A percentile compares a stretch with the other conserved stretches of the same genome.
These are phyloP conservation scores for Ophiostoma australiae DNA, from an alignment of 2,329 filamentous ascomycete species.

Conservation along the genomic window DNA sequence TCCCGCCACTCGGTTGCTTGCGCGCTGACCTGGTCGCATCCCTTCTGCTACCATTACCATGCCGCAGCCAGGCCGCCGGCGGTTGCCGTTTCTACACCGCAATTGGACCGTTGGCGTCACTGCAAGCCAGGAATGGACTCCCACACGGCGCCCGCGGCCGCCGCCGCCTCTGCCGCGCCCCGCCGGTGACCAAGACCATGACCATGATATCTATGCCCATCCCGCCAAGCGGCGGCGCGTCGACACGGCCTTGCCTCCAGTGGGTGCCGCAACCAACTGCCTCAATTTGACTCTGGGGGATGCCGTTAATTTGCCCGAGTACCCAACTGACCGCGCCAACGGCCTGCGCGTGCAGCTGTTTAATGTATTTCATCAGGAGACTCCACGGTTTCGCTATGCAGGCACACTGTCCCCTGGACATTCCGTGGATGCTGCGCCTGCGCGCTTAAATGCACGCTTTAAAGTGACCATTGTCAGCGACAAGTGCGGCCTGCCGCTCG, in stretches of 20 bases:
- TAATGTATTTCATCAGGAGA: constrained; percentile 49
- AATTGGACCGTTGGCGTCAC: constrained; percentile 49
- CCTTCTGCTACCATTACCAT: constrained; percentile 44
- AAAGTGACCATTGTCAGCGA: constrained; percentile 40
- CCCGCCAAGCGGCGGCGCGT: constrained; percentile 50
- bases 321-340: constrained; percentile 25
- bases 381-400: constrained; percentile 36
- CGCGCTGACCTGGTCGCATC: constrained; percentile 11
- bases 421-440: constrained; percentile 35
- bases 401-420: constrained; percentile 35
- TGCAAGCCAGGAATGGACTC: constrained; percentile 38
- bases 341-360: constrained; percentile 50
- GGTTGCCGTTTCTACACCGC: constrained; percentile 51
- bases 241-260: constrained; percentile 22
- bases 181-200: constrained; percentile 18
- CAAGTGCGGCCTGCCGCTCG: constrained; percentile 37
- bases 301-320: constrained; percentile 27
- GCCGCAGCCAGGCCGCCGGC: constrained; percentile 40
- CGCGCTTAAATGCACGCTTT: constrained; percentile 40
- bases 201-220: constrained; percentile 38
- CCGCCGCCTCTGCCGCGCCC: constrained; percentile 26
- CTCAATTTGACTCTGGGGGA: constrained; percentile 18
- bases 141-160: constrained; percentile 33
- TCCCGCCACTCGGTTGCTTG: background rate
- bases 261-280: background rate